Conservation (phyloP, 192 early-diverging fungal genomes). For the Dissophora ornata region DNA sequence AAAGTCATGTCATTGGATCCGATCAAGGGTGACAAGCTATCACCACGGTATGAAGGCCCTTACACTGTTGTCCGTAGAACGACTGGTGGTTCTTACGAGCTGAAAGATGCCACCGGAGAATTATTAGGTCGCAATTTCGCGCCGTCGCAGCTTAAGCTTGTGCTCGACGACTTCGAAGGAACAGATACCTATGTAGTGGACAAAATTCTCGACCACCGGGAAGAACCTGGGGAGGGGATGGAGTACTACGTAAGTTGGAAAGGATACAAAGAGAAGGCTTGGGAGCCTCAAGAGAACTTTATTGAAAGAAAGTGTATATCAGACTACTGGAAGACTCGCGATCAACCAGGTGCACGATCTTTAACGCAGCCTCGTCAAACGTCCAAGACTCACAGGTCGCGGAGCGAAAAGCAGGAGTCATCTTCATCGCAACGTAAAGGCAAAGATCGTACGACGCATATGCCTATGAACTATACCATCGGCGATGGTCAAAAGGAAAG, state of each 20-base stretch:
- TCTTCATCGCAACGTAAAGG: constrained; percentile 9
- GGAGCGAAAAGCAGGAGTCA: background rate
- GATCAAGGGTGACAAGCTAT: constrained; percentile 3
- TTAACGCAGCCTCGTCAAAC: constrained; percentile 8
- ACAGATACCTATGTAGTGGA: constrained; percentile 8
- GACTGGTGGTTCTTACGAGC: constrained; percentile 2
- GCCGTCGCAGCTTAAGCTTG: constrained; percentile 14
- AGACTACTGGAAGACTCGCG: constrained; percentile 14
- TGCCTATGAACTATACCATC: background rate
- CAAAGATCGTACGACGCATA: background rate
- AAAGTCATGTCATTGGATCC: constrained; percentile 19
- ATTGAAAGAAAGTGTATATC: constrained; percentile 5
- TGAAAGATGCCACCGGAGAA: constrained; percentile 8
- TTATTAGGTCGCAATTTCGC: constrained; percentile 1
- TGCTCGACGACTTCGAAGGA: constrained; percentile 11
- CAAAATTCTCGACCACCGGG: constrained; percentile 8
- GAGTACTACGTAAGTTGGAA: constrained; percentile 10
- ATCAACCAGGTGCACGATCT: background rate
- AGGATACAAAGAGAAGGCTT: constrained; percentile 2
- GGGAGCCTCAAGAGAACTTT: constrained; percentile 15
- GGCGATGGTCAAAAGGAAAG: background rate
- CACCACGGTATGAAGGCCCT: constrained; percentile 10
- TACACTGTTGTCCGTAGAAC: constrained; percentile 15
- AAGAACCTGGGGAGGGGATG: background rate
- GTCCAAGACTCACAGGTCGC: background rate